Base-by-base conservation (phyloP, 331 rosid species). In the Pyracantha coccinea region DNA sequence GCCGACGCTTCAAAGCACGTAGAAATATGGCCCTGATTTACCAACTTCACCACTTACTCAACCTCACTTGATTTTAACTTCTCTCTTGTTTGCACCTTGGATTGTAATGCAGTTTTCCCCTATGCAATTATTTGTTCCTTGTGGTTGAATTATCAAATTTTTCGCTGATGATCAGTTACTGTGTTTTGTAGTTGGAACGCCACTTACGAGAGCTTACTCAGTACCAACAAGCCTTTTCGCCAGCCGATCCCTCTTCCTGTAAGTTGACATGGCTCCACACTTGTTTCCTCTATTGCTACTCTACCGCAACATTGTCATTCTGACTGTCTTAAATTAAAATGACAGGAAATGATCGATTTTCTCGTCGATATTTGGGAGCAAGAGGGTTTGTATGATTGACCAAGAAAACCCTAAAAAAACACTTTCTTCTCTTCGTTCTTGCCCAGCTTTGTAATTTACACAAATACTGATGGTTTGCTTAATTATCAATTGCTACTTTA, bases 271-370 rank as follows among this genome's bases (percentile, higher is more conserved):
- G 35, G 41, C 74, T 59, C 71, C 23, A 66, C 23, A 47, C 13
- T 25, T 24, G 27, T 57, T 16, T 28, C 16, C 2, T 16, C n/a
- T 38, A 1, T 27, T 47, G 16, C 27, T 27, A 44, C 33, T 66
- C 27, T 10, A 29, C 50, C 68, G 66, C 41, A 50, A 31, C 29
- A 33, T 35, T 33, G 20, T 41, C 62, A 61, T 77, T 78, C 76
- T 79, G 32, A 75, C 72, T 61, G 59, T 58, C 24, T 13, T 35
- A 24, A 66, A 69, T 61, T 24, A 31, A 75, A 59, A 68, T 80
- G 61, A 9, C 93, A 93, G 98, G 98, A 93, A 81, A 93, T 93
- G 97, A 52, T 91, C 29, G 97, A 91, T 13, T 93, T 91, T 84
- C 96, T 93, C 71, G 92, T 85, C 73, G 96, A 91, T 79, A 68